Base-by-base conservation (phyloP, 176 grass and related monocot genomes). In the Otatea glauca region DNA sequence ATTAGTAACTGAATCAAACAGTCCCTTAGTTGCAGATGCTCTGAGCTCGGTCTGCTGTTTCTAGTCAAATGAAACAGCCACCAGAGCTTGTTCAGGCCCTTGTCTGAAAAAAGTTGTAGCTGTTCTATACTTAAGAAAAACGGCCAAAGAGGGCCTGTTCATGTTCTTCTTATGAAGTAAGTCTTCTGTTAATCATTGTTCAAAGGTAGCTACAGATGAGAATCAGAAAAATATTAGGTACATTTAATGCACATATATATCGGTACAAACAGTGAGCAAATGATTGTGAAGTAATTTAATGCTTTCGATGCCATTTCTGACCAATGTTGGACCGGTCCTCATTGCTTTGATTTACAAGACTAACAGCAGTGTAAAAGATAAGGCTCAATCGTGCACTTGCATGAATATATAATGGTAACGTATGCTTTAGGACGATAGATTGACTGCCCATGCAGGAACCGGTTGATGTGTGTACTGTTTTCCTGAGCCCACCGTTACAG, bases 381-480 rank as follows among this genome's bases (percentile, higher is more conserved):
- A 32, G 79, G 62, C 51, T 47, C 44, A 45, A 78, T 67, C 20
- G 49, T 6, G 5, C 14, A 34, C 54, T 41, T 76, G 62, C 59
- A 11, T 48, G 9, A 56, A 32, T 32, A 70, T 62, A 75, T 25
- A 39, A 80, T 51, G n/a, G 29, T 32, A 65, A 16, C 66, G 20
- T 34, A 29, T 0, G 44, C 24, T 67, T 73, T 47, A 37, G 24
- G 34, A 45, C 10, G 20, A 38, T 29, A 35, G 24, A 59, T 79
- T 20, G 38, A 59, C 27, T 58, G 37, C 24, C 68, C 38, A 20
- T 56, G 75, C 68, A 69, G 62, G 53, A 70, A 43, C 2, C 25
- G 50, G 69, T 77, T 65, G 86, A 82, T 88, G 76, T 60, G 70
- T 14, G 6, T 38, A 75, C 59, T 89, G 66, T 88, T 85, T 69